Evolutionary conservation across 768 basidiomycete genomes (phyloP).

Genomic region (Tricholoma terreum): DNA sequence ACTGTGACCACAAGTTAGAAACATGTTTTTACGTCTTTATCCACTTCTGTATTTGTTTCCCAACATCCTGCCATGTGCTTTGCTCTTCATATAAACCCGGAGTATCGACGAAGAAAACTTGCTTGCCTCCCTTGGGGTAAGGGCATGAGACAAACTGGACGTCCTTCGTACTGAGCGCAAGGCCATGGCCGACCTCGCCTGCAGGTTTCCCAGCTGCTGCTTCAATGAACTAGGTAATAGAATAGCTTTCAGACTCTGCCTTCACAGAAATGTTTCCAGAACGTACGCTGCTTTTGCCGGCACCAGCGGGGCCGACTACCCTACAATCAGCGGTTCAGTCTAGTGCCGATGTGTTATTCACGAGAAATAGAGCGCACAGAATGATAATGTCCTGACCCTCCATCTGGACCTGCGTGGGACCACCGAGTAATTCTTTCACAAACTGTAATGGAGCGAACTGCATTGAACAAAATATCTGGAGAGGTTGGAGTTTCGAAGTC

Average conservation of each 20-base stretch:
- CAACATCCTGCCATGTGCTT: conserved; percentile 1
- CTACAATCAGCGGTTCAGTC: too few relatives aligned
- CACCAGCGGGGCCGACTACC: not conserved
- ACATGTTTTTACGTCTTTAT: not conserved
- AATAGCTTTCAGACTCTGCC: not conserved
- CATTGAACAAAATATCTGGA: not conserved
- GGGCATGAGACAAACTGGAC: not conserved
- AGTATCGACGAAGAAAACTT: conserved; percentile 2
- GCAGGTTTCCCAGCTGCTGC: not conserved
- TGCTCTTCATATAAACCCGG: conserved; percentile 1
- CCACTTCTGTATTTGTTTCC: not conserved
- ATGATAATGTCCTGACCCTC: conserved; percentile 1
- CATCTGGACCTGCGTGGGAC: not conserved
- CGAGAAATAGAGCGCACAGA: not conserved
- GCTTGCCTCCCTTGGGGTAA: not conserved
- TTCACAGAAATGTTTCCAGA: not conserved
- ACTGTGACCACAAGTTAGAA: not conserved
- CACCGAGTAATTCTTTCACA: not conserved
- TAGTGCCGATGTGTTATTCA: not conserved
- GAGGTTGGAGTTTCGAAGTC: not conserved
- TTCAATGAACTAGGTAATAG: not conserved
- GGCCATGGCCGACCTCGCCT: not conserved
- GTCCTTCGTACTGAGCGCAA: not conserved
- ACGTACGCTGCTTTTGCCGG: conserved; percentile 1
- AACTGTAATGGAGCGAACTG: not conserved